Conservation (phyloP, 2,329 filamentous ascomycete species). For the Thelonectria olida region DNA sequence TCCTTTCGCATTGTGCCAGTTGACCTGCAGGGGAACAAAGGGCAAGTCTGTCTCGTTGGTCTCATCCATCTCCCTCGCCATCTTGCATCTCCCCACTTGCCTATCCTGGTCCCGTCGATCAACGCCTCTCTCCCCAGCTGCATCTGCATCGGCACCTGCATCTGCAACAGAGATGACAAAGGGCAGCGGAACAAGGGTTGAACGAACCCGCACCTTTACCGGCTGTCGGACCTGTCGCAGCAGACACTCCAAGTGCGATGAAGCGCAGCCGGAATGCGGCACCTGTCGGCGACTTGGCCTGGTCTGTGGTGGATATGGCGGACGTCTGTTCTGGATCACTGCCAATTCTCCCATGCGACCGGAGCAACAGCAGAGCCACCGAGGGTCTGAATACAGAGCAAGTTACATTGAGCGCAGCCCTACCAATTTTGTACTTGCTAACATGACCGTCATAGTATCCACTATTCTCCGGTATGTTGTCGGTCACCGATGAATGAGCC, state of each 20-base stretch:
- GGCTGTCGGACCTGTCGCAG: slow-evolving; percentile 47
- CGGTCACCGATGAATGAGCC: slow-evolving; percentile 38
- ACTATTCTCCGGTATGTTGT: slow-evolving; percentile 49
- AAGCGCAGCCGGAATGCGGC: slow-evolving; percentile 50
- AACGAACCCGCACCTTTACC: slow-evolving; percentile 44
- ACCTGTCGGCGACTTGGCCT: slow-evolving; percentile 48
- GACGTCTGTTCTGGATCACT: slow-evolving; percentile 43
- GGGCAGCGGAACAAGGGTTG: slow-evolving; percentile 22
- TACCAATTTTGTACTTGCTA: neutral
- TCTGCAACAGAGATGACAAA: slow-evolving; percentile 27
- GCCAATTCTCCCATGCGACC: slow-evolving; percentile 35
- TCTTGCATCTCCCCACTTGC: slow-evolving; percentile 29
- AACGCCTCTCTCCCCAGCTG: neutral
- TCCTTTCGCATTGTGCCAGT: slow-evolving; percentile 5
- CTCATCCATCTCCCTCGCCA: neutral
- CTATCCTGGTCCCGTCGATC: slow-evolving; percentile 20
- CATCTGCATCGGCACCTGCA: neutral
- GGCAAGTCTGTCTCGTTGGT: neutral
- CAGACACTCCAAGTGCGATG: slow-evolving; percentile 57
- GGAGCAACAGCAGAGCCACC: slow-evolving; percentile 35
- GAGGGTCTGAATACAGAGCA: slow-evolving; percentile 45
- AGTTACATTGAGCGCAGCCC: neutral
- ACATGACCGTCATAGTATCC: slow-evolving; percentile 40
- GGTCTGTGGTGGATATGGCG: slow-evolving; percentile 51
- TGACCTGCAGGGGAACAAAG: slow-evolving; percentile 1